Evolutionary conservation across 225 moss, liverwort and hornwort genomes (phyloP).

Genomic region (Lunularia cruciata): DNA sequence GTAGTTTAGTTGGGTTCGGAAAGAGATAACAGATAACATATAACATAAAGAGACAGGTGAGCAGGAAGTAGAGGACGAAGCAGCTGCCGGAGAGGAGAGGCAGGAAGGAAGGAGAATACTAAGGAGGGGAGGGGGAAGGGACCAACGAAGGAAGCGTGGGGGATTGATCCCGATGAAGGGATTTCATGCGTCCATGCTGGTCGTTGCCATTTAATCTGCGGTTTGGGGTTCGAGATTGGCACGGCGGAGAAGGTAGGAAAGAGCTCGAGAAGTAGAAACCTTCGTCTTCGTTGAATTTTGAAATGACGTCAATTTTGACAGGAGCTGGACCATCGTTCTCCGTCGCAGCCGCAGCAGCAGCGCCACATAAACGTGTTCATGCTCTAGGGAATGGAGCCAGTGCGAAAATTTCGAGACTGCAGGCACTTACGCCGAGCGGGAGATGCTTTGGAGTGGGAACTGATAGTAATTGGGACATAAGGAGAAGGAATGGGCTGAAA

Average conservation of each 20-base stretch:
- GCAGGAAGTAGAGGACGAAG: not conserved
- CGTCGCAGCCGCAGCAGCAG: not conserved
- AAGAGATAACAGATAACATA: not conserved
- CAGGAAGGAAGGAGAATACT: not conserved
- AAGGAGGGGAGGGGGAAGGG: not conserved
- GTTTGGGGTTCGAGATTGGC: not conserved
- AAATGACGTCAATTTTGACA: constrained; percentile 5
- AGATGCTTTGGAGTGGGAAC: constrained; percentile 5
- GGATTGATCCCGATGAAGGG: not conserved
- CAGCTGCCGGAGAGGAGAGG: not conserved
- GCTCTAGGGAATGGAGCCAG: not conserved
- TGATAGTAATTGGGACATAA: constrained; percentile 3
- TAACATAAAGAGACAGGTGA: not conserved
- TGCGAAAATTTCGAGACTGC: not conserved
- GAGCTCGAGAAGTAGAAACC: not conserved
- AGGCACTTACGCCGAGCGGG: not conserved
- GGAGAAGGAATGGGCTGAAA: constrained; percentile 19
- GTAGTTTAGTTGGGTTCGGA: not conserved
- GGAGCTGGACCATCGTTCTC: not conserved
- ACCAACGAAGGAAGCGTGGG: not conserved
- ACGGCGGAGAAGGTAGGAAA: constrained; percentile 3
- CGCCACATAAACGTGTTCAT: not conserved
- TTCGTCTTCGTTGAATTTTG: not conserved
- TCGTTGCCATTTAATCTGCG: not conserved
- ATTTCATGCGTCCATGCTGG: not conserved